phyloP scores from a whole-genome alignment of 108 stramenopile species.

The Discostella pseudostelligera region DNA sequence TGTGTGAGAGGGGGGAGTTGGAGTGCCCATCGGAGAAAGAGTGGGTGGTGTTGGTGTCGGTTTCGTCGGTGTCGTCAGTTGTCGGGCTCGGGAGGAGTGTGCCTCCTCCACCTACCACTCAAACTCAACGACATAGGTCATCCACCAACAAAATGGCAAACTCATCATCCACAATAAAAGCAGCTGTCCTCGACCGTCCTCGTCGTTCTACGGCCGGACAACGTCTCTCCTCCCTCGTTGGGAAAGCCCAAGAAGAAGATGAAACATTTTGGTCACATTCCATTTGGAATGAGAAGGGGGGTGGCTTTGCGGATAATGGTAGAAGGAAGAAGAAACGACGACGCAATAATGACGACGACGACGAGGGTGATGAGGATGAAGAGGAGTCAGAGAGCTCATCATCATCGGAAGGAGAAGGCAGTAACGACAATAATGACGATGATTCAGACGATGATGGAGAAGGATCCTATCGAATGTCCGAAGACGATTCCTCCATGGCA shows the following conservation, averaged over 20 bases:
- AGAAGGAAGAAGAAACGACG: constrained; percentile 1
- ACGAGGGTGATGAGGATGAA: not conserved
- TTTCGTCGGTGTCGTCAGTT: no score
- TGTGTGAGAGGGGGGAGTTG: no score
- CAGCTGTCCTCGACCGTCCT: constrained; percentile 58
- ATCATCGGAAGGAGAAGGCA: constrained; percentile 6
- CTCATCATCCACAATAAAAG: no score
- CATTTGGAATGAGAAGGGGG: constrained; percentile 78
- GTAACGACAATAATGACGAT: not conserved
- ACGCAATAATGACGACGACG: constrained; percentile 1
- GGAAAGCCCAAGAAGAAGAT: constrained; percentile 79
- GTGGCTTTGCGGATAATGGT: constrained; percentile 48
- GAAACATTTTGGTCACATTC: constrained; percentile 85
- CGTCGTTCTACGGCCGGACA: constrained; percentile 81
- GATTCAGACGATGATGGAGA: not conserved
- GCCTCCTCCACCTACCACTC: no score
- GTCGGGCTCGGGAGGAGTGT: no score
- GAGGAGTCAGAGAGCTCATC: not conserved
- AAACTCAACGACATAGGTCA: no score
- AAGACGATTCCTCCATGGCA: constrained; percentile 62
- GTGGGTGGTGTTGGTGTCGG: no score
- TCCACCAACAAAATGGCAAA: no score
- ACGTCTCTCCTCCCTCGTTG: constrained; percentile 69
- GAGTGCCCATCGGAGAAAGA: no score
- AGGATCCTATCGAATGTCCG: constrained; percentile 62